Evolutionary conservation across 345 rosid species (phyloP), one percentile per base, ranked within the genome.

Genomic region (Hibiscus tridactylites): DNA sequence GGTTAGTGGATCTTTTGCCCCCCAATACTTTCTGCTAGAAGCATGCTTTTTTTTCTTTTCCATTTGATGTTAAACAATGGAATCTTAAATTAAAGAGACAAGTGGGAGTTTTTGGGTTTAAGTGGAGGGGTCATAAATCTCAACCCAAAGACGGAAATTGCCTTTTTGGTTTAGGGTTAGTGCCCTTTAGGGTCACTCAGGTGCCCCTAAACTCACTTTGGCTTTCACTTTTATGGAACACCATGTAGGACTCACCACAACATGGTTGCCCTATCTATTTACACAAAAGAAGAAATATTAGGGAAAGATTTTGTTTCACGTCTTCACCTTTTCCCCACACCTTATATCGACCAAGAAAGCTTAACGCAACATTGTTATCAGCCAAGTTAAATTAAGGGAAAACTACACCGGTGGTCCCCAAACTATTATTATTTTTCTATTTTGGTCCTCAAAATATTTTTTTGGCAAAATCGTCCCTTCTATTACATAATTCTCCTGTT

Each of bases 121-220:
- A 16, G 31, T 31, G 19, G 74, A 47, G 74, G 73, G 54, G 58
- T 73, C 80, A 71, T 16, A 52, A 65, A 44, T 65, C 47, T 74
- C 69, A 71, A 71, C 69, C 71, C 77, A 58, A 72, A 64, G 79
- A 77, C 65, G 76, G 70, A 68, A 80, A 77, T 62, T 77, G 58
- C 75, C 79, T 74, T 81, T 68, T 56, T 12, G 58, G 68, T 9
- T 63, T 71, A 42, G 71, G 59, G 71, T 52, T 68, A 52, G 44
- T 68, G 59, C 28, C 29, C 28, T 50, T 68, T 4, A 16, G 46
- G 60, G 71, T 50, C 71, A 68, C 16, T 50, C 60, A 44, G 2
- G 33, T 50, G 28, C 46, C 60, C 46, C 60, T n/a, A 68, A 2
- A 15, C 42, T 50, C 46, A 31, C 60, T 29, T 52, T 50, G 33